These are phyloP conservation scores for Lasiosphaeris hirsuta DNA, from an alignment of 495 filamentous ascomycete genomes.

Conservation along the genomic window DNA sequence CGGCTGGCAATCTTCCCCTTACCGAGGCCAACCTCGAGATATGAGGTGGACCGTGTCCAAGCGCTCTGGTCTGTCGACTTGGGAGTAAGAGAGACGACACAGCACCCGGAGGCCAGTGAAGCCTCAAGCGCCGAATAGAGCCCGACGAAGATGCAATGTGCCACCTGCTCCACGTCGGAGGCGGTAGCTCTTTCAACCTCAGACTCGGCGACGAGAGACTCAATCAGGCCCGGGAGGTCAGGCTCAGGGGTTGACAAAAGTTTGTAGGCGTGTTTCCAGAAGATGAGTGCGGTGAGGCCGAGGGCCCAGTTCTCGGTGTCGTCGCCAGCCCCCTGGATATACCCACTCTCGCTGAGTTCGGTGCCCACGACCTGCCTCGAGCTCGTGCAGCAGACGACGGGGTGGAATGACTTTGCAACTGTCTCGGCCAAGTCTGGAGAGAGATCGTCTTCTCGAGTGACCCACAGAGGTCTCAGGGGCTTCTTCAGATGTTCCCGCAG, in stretches of 20 bases:
- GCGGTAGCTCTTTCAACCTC: conserved; percentile 13
- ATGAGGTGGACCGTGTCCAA: conserved; percentile 33
- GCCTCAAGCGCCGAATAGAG: conserved; percentile 20
- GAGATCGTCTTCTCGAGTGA: conserved; percentile 43
- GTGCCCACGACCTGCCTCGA: conserved; percentile 64
- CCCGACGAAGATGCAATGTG: conserved; percentile 33
- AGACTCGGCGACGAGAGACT: conserved; percentile 42
- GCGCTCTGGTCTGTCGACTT: conserved; percentile 29
- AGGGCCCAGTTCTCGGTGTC: conserved; percentile 88
- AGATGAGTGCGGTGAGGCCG: conserved; percentile 69
- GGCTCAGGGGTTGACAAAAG: conserved; percentile 60
- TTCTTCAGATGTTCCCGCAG: conserved; percentile 43
- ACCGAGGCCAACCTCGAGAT: conserved; percentile 62
- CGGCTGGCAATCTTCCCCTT: conserved; percentile 70
- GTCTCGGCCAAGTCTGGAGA: conserved; percentile 19
- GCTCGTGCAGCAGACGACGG: conserved; percentile 76
- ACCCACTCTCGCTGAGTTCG: conserved; percentile 66
- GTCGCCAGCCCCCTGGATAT: conserved; percentile 93
- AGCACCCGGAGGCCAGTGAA: conserved; percentile 13
- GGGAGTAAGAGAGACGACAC: conserved; percentile 31
- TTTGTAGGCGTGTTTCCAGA: conserved; percentile 64
- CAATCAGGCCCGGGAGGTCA: conserved; percentile 63
- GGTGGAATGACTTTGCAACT: conserved; percentile 48
- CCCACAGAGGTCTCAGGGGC: conserved; percentile 63
- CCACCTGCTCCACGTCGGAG: conserved; percentile 34